A percentile compares a stretch with the other conserved stretches of the same genome.
phyloP scores from a whole-genome alignment of 1,284 basidiomycete species.

The Ustilago esculenta region DNA sequence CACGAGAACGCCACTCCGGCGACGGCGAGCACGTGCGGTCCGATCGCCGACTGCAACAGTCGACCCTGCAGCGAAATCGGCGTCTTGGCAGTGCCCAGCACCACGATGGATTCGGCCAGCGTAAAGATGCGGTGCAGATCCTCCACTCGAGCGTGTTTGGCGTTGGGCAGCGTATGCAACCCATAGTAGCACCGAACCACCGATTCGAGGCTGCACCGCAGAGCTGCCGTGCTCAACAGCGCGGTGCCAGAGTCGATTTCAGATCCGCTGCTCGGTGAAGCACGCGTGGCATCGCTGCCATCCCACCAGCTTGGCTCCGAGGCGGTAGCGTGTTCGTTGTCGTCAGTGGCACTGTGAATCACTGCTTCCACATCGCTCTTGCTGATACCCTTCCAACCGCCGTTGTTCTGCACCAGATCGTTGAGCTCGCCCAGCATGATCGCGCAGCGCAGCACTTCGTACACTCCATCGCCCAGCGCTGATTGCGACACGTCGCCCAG shows the following conservation, averaged over 20 bases:
- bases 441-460: slow-evolving; percentile 42
- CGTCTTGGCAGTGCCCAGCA: slow-evolving; percentile 43
- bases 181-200: slow-evolving; percentile 38
- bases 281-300: not conserved
- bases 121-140: slow-evolving; percentile 33
- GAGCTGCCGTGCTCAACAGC: slow-evolving; percentile 22
- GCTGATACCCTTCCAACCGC: slow-evolving; percentile 42
- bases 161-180: slow-evolving; percentile 35
- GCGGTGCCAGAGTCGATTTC: not conserved
- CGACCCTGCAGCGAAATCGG: slow-evolving; percentile 38
- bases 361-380: slow-evolving; percentile 45
- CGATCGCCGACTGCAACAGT: slow-evolving; percentile 33
- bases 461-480: slow-evolving; percentile 27
- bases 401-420: slow-evolving; percentile 39
- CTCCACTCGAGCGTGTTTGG: slow-evolving; percentile 21
- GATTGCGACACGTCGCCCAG: slow-evolving; percentile 27
- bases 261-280: not conserved
- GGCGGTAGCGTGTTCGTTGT: slow-evolving; percentile 12
- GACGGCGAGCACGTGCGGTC: slow-evolving; percentile 36
- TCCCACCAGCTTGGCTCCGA: too few relatives aligned
- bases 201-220: slow-evolving; percentile 33
- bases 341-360: slow-evolving; percentile 37
- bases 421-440: slow-evolving; percentile 48
- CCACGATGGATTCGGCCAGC: slow-evolving; percentile 30
- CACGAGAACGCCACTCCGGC: slow-evolving; percentile 37